A percentile compares a stretch with the other conserved stretches of the same genome.
These are phyloP conservation scores for Claviceps arundinis DNA, from an alignment of 2,329 filamentous ascomycete genomes.

Conservation along the genomic window DNA sequence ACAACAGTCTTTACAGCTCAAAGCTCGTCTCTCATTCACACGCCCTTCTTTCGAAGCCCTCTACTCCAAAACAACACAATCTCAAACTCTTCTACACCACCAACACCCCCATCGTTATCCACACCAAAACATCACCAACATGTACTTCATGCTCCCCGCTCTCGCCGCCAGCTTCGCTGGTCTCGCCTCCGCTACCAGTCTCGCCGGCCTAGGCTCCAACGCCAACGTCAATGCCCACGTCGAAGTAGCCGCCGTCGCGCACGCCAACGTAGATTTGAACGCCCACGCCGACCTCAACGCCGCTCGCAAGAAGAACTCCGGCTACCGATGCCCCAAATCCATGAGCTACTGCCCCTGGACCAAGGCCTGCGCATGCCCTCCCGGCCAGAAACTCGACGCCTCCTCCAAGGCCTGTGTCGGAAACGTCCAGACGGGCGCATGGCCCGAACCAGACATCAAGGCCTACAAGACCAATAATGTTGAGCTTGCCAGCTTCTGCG, in stretches of 20 bases:
- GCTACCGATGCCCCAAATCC: constrained; percentile 19
- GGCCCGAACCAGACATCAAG: constrained; percentile 19
- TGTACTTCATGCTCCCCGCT: constrained; percentile 18
- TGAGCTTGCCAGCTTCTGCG: constrained; percentile 20
- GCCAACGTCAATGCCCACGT: constrained; percentile 4
- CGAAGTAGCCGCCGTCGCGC: constrained; percentile 5
- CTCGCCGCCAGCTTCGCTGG: constrained; percentile 15
- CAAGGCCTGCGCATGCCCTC: constrained; percentile 28
- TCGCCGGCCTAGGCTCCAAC: constrained; percentile 16
- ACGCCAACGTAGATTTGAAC: constrained; percentile 1
- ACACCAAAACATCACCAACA: constrained; percentile 8
- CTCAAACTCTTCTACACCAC: background rate
- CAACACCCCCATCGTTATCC: no score
- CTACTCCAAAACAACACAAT: background rate
- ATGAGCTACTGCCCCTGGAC: constrained; percentile 26
- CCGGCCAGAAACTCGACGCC: constrained; percentile 27
- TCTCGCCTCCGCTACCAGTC: constrained; percentile 9
- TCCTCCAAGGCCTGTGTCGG: constrained; percentile 16
- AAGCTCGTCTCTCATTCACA: no score
- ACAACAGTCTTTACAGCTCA: no score
- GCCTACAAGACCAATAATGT: constrained; percentile 14
- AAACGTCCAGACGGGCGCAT: constrained; percentile 15
- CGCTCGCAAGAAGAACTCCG: constrained; percentile 8
- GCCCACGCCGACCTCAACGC: constrained; percentile 7
- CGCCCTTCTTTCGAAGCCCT: no score